Evolutionary conservation across 768 basidiomycete genomes (phyloP).

Genomic region (Boletus pseudopeckii): DNA sequence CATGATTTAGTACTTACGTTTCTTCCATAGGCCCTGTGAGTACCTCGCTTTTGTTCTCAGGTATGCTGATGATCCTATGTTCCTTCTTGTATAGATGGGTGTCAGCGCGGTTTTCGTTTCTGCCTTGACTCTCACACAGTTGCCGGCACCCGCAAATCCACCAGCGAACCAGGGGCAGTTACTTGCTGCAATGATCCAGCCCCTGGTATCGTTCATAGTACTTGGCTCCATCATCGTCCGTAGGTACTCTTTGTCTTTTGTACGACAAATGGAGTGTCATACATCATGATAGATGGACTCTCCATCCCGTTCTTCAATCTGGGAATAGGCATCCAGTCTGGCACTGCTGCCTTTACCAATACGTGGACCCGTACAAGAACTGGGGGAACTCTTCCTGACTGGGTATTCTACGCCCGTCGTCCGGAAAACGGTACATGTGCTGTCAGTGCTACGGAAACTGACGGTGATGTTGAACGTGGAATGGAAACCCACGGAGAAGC

Average conservation of each 20-base stretch:
- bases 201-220: slow-evolving; percentile 86
- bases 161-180: slow-evolving; percentile 68
- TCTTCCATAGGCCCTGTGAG: slow-evolving; percentile 49
- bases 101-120: slow-evolving; percentile 90
- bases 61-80: neutral
- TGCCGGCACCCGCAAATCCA: slow-evolving; percentile 56
- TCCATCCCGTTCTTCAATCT: slow-evolving; percentile 67
- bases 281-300: slow-evolving; percentile 51
- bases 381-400: slow-evolving; percentile 38
- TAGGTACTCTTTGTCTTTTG: slow-evolving; percentile 34
- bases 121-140: slow-evolving; percentile 59
- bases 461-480: slow-evolving; percentile 25
- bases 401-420: slow-evolving; percentile 39
- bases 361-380: slow-evolving; percentile 41
- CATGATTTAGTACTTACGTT: slow-evolving; percentile 1
- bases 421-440: neutral
- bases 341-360: slow-evolving; percentile 43
- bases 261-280: neutral
- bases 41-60: slow-evolving; percentile 4
- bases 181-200: slow-evolving; percentile 69
- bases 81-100: slow-evolving; percentile 61
- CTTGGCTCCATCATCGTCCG: slow-evolving; percentile 82
- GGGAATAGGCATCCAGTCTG: slow-evolving; percentile 44
- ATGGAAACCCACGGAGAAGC: neutral
- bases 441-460: neutral